phyloP scores from a whole-genome alignment of 352 stramenopile genomes.

The Globisporangium okanoganense region DNA sequence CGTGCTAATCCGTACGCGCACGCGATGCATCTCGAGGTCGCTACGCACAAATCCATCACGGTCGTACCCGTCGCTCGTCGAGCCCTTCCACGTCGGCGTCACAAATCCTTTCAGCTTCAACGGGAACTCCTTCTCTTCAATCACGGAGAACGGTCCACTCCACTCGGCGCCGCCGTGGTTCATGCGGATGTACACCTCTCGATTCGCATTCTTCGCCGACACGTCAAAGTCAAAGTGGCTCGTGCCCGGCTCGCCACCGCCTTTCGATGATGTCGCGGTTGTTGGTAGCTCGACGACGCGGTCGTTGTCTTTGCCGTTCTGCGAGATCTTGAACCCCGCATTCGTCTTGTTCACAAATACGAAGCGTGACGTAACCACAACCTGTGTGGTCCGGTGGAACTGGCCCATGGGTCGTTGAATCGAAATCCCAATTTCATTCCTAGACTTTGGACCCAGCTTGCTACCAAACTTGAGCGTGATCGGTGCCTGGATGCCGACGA shows the following conservation, averaged over 20 bases:
- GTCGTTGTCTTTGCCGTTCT: conserved; percentile 57
- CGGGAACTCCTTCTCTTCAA: conserved; percentile 86
- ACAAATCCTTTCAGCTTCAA: conserved; percentile 69
- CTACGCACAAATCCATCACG: conserved; percentile 42
- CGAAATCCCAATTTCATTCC: conserved; percentile 81
- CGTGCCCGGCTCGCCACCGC: conserved; percentile 27
- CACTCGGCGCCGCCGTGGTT: conserved; percentile 68
- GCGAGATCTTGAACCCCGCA: conserved; percentile 70
- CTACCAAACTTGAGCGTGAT: conserved; percentile 75
- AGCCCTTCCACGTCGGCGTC: conserved; percentile 41
- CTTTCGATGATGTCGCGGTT: conserved; percentile 22
- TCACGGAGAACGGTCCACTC: conserved; percentile 76
- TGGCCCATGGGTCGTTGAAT: conserved; percentile 82
- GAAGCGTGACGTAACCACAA: conserved; percentile 82
- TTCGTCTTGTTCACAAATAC: conserved; percentile 86
- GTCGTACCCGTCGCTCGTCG: conserved; percentile 27
- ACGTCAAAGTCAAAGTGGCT: conserved; percentile 75
- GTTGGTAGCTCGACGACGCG: conserved; percentile 57
- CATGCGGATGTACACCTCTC: conserved; percentile 73
- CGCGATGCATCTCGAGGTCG: conserved; percentile 46
- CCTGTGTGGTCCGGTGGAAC: conserved; percentile 85
- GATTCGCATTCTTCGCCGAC: conserved; percentile 41
- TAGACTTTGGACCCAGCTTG: conserved; percentile 59
- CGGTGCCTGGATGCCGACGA: conserved; percentile 82
- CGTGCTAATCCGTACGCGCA: conserved; percentile 75